Evolutionary conservation across 306 rosid genomes (phyloP).

Genomic region (Abrus precatorius): DNA sequence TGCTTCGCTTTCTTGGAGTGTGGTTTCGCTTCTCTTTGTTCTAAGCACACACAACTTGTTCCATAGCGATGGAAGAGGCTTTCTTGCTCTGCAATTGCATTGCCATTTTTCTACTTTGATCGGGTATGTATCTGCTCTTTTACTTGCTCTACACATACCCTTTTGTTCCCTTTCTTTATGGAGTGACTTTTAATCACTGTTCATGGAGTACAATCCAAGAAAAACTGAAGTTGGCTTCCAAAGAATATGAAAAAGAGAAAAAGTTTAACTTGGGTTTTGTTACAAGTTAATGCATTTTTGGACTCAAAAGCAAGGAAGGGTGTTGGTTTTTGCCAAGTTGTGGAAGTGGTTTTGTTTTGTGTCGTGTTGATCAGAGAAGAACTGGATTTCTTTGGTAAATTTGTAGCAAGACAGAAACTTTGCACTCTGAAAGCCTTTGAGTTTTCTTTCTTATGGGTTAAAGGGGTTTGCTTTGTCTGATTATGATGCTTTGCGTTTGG

Average conservation of each 20-base stretch:
- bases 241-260: slow-evolving; percentile 40
- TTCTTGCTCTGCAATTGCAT: slow-evolving; percentile 55
- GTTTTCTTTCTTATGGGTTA: slow-evolving; percentile 41
- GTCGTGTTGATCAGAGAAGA: slow-evolving; percentile 38
- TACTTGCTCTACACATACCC: slow-evolving; percentile 32
- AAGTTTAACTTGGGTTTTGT: slow-evolving; percentile 44
- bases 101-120: slow-evolving; percentile 54
- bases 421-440: slow-evolving; percentile 39
- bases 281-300: slow-evolving; percentile 41
- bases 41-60: slow-evolving; percentile 33
- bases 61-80: slow-evolving; percentile 59
- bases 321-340: slow-evolving; percentile 33
- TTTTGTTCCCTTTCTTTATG: slow-evolving; percentile 44
- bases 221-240: slow-evolving; percentile 49
- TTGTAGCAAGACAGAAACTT: slow-evolving; percentile 33
- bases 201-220: slow-evolving; percentile 47
- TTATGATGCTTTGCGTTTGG: slow-evolving; percentile 52
- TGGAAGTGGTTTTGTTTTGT: slow-evolving; percentile 14
- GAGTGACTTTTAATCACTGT: slow-evolving; percentile 29
- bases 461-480: slow-evolving; percentile 39
- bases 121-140: slow-evolving; percentile 52
- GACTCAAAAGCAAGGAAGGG: slow-evolving; percentile 36
- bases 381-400: slow-evolving; percentile 40
- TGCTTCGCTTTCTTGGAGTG: slow-evolving; percentile 60
- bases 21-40: slow-evolving; percentile 27